These are phyloP conservation scores for Fonsecaea nubica DNA, from an alignment of 2,329 filamentous ascomycete species.

Conservation along the genomic window DNA sequence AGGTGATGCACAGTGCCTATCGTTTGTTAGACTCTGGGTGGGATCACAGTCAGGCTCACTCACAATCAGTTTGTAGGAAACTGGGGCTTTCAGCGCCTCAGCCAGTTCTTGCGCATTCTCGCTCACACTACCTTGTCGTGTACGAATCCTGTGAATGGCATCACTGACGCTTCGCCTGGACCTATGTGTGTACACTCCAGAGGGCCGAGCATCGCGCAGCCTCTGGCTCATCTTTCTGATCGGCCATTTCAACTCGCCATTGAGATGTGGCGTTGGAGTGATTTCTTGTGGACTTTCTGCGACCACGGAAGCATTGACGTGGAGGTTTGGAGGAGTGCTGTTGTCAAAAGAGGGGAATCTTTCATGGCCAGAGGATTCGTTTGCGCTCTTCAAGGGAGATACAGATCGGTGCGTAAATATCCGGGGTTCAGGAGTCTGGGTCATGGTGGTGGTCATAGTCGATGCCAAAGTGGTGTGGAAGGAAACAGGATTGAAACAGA, in stretches of 20 bases:
- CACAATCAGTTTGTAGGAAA: constrained; percentile 89
- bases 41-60: constrained; percentile 39
- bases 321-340: constrained; percentile 37
- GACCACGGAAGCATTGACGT: constrained; percentile 35
- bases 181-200: constrained; percentile 57
- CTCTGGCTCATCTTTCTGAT: constrained; percentile 61
- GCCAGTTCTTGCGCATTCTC: constrained; percentile 94
- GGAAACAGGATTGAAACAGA: constrained; percentile 21
- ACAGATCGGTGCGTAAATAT: constrained; percentile 36
- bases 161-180: constrained; percentile 88
- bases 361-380: constrained; percentile 47
- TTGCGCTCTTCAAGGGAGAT: constrained; percentile 32
- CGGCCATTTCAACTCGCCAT: constrained; percentile 64
- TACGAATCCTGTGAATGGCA: constrained; percentile 82
- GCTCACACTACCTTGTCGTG: constrained; percentile 81
- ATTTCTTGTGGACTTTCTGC: constrained; percentile 41
- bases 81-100: constrained; percentile 84
- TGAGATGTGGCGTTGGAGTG: constrained; percentile 40
- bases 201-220: constrained; percentile 29
- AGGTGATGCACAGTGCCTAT: constrained; percentile 82
- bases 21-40: constrained; percentile 33
- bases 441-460: constrained; percentile 40
- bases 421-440: constrained; percentile 37
- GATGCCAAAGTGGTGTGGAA: constrained; percentile 8
- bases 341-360: constrained; percentile 52